A percentile compares a stretch with the other conserved stretches of the same genome.
Evolutionary conservation across 495 filamentous ascomycete species (phyloP).

Genomic region (Penicillium waksmanii): DNA sequence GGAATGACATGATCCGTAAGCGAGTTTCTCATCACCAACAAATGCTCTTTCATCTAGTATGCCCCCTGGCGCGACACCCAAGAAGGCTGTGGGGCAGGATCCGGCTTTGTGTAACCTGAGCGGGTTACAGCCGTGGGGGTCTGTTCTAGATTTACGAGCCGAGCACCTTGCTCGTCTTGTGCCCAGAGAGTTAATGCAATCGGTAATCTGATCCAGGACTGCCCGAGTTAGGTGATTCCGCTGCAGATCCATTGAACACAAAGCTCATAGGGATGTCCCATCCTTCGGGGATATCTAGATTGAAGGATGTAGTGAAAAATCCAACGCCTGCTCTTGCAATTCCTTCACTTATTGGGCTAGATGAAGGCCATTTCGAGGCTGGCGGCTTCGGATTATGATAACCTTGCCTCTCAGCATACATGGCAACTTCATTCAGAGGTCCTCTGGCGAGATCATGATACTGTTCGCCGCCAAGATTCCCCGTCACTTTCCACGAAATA

Average conservation of each 20-base stretch:
- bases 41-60: conserved; percentile 13
- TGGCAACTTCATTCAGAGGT: conserved; percentile 71
- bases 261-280: conserved; percentile 64
- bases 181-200: conserved; percentile 62
- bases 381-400: conserved; percentile 63
- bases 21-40: too few relatives aligned
- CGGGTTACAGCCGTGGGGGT: conserved; percentile 13
- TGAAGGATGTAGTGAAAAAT: conserved; percentile 61
- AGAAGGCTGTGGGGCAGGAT: conserved; percentile 9
- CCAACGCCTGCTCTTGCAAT: conserved; percentile 53
- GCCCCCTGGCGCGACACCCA: conserved; percentile 11
- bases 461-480: conserved; percentile 69
- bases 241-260: conserved; percentile 43
- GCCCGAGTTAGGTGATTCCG: neutral
- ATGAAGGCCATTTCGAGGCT: conserved; percentile 37
- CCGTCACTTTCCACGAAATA: conserved; percentile 71
- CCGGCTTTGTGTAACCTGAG: conserved; percentile 18
- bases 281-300: conserved; percentile 52
- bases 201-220: conserved; percentile 42
- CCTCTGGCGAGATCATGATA: conserved; percentile 64
- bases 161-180: conserved; percentile 38
- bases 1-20: too few relatives aligned
- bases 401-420: conserved; percentile 67
- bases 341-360: conserved; percentile 47
- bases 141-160: conserved; percentile 11